These are phyloP conservation scores for Boletus edulis DNA, from an alignment of 768 basidiomycete species.

Conservation along the genomic window DNA sequence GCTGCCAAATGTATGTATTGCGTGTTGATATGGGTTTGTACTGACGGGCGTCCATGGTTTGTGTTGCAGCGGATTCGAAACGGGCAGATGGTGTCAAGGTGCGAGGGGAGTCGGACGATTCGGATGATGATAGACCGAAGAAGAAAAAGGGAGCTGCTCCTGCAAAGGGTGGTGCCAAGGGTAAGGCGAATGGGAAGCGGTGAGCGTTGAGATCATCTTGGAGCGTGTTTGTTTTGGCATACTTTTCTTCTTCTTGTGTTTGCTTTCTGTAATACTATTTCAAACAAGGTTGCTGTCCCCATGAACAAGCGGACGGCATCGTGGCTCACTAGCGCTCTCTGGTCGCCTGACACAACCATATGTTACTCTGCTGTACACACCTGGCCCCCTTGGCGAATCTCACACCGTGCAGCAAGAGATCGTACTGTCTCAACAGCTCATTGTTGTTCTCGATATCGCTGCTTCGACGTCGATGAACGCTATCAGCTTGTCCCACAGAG, in stretches of 20 bases:
- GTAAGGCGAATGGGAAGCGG: conserved; percentile 43
- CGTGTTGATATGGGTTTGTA: background rate
- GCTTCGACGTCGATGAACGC: too few species aligned
- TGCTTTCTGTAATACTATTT: too few species aligned
- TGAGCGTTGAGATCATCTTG: conserved; percentile 20
- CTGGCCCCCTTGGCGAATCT: too few species aligned
- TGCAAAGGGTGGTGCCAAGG: conserved; percentile 24
- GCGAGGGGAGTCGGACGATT: conserved; percentile 50
- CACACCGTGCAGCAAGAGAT: too few species aligned
- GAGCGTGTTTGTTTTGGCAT: background rate
- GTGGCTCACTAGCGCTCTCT: too few species aligned
- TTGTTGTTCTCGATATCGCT: too few species aligned
- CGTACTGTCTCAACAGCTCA: too few species aligned
- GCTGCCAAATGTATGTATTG: conserved; percentile 72
- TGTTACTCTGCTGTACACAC: too few species aligned
- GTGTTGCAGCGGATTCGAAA: conserved; percentile 46
- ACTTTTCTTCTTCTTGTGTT: background rate
- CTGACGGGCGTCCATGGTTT: background rate
- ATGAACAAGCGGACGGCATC: too few species aligned
- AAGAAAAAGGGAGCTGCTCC: conserved; percentile 37
- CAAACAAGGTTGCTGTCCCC: too few species aligned
- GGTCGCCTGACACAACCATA: too few species aligned
- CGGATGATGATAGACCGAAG: conserved; percentile 47
- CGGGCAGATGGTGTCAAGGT: conserved; percentile 39
- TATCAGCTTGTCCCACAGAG: too few species aligned